Conservation (phyloP, 768 basidiomycete genomes). For the Lactarius quietus region DNA sequence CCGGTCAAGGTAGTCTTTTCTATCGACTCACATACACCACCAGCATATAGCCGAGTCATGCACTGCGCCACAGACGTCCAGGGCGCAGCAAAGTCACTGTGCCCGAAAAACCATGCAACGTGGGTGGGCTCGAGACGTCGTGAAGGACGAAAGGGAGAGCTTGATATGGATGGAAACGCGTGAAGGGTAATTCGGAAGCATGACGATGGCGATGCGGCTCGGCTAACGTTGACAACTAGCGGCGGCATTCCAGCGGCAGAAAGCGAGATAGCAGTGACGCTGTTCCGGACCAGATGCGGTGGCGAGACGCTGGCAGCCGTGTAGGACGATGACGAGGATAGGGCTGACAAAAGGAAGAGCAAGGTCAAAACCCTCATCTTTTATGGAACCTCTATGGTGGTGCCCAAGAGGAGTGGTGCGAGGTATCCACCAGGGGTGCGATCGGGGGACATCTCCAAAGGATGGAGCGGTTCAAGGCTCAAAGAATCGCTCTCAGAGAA, state of each 20-base stretch:
- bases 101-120: conserved; percentile 61
- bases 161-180: conserved; percentile 53
- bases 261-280: conserved; percentile 45
- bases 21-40: conserved; percentile 47
- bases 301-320: conserved; percentile 20
- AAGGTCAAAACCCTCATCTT: conserved; percentile 20
- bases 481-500: conserved; percentile 9
- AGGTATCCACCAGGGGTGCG: conserved; percentile 11
- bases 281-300: conserved; percentile 37
- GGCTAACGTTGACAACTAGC: conserved; percentile 56
- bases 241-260: conserved; percentile 69
- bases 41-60: conserved; percentile 55
- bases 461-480: conserved; percentile 4
- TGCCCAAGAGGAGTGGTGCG: conserved; percentile 23
- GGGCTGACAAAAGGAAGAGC: conserved; percentile 22
- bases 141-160: conserved; percentile 54
- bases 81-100: conserved; percentile 51
- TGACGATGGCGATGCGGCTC: conserved; percentile 39
- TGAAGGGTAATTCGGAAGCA: conserved; percentile 34
- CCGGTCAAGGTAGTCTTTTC: conserved; percentile 51
- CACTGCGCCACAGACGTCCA: conserved; percentile 59
- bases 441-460: no score
- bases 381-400: conserved; percentile 4
- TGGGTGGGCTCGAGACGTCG: conserved; percentile 49
- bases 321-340: conserved; percentile 14